These are phyloP conservation scores for Schizochytrium sp. DNA, from an alignment of 108 stramenopile species.

Conservation along the genomic window DNA sequence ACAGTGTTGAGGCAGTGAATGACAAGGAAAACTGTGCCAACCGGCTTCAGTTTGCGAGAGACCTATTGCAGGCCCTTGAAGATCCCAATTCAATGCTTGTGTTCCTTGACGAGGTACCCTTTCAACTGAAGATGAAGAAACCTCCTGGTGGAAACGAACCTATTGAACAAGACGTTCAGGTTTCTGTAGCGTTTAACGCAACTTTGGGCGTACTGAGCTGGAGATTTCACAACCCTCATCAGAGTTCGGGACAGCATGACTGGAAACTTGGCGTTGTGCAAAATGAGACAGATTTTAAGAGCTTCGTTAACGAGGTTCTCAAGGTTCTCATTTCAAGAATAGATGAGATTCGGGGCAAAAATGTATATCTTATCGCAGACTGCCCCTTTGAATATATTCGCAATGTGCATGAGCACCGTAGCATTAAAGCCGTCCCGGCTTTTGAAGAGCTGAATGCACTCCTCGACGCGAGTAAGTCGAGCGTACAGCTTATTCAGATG, in stretches of 20 bases:
- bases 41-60: neutral
- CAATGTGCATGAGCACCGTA: conserved; percentile 6
- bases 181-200: neutral
- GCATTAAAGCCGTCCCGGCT: neutral
- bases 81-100: neutral
- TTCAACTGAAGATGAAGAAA: conserved; percentile 11
- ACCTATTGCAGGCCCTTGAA: conserved; percentile 20
- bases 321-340: conserved; percentile 1
- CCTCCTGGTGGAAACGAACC: neutral
- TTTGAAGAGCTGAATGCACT: conserved; percentile 12
- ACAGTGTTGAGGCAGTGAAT: conserved; percentile 39
- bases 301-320: neutral
- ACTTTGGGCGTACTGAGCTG: conserved; percentile 20
- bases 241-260: neutral
- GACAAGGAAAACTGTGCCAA: conserved; percentile 10
- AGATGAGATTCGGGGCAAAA: conserved; percentile 42
- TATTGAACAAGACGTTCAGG: neutral
- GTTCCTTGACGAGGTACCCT: conserved; percentile 45
- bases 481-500: conserved; percentile 21
- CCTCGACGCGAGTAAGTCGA: neutral
- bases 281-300: conserved; percentile 2
- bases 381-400: conserved; percentile 51
- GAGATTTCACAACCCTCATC: neutral
- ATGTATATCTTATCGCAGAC: conserved; percentile 34
- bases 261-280: conserved; percentile 39